Base-by-base conservation (phyloP, 148 eudicot genomes). In the Rhododendron williamsianum region DNA sequence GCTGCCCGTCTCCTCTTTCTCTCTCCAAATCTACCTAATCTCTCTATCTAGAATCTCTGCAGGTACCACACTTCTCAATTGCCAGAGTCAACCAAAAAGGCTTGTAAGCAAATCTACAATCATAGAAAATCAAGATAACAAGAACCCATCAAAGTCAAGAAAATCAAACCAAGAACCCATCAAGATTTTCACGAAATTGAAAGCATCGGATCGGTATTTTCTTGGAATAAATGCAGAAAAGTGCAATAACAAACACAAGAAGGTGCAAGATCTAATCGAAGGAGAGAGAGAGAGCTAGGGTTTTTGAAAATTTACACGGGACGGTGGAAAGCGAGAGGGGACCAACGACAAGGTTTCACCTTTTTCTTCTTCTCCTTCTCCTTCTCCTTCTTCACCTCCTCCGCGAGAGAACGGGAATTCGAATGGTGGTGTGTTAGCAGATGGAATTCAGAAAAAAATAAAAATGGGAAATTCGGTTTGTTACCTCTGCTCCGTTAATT, bases 61-160 rank as follows among this genome's bases (percentile, higher is more conserved):
- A 51, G 48, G 67, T 23, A 21, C 41, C 56, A 23, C 65, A 49
- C 38, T 11, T 19, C 38, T 36, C 33, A 83, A 82, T 80, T 46
- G 78, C 87, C 86, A 60, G 85, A 87, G 85, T 88, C 16, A 76
- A 54, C 63, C 86, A 86, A 76, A 46, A 19, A 27, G n/a, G 43
- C 13, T 4, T 38, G 15, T 9, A 78, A 35, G 48, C 65, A 73
- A 73, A 84, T 84, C 83, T 52, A 84, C 80, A 83, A 11, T 72
- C 63, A 72, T 9, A 7, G 4, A 49, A 77, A 83, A 72, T 36
- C 52, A 35, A 16, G 72, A 48, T 9, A 15, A 76, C 71, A 13
- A 21, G 48, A 84, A 52, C 45, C 67, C 78, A 73, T 49, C 80
- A 83, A 74, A 51, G 45, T 36, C 71, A 73, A 35, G 15, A 80